phyloP scores from a whole-genome alignment of 2,329 filamentous ascomycete species.

The Ceratocystis variospora region DNA sequence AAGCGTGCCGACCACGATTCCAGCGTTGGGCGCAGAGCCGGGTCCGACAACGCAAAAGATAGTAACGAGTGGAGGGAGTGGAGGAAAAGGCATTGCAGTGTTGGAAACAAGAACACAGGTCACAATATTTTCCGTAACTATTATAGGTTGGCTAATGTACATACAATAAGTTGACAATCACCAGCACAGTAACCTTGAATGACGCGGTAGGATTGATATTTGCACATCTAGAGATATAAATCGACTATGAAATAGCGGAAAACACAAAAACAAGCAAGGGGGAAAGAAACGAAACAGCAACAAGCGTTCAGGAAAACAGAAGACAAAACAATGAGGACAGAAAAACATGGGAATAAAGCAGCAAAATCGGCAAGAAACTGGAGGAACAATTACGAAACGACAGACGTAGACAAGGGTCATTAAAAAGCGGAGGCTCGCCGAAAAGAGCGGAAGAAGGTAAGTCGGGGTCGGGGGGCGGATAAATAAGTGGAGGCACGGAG shows the following conservation, averaged over 20 bases:
- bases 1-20: slow-evolving; percentile 16
- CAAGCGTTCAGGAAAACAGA: background rate
- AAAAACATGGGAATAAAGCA: background rate
- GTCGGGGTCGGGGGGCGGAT: no score
- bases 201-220: background rate
- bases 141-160: background rate
- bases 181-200: background rate
- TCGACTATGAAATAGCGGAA: background rate
- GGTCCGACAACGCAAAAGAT: background rate
- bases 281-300: background rate
- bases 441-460: no score
- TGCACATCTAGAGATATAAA: slow-evolving; percentile 8
- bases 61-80: slow-evolving; percentile 1
- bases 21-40: slow-evolving; percentile 11
- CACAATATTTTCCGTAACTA: background rate
- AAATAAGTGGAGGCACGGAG: no score
- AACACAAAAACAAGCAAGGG: background rate
- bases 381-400: background rate
- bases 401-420: background rate
- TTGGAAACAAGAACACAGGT: background rate
- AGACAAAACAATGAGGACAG: background rate
- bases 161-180: background rate
- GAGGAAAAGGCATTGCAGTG: background rate
- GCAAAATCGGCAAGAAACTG: background rate
- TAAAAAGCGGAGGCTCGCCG: no score